A percentile compares a stretch with the other conserved stretches of the same genome.
These are phyloP conservation scores for Penicillium flavigenum DNA, from an alignment of 495 filamentous ascomycete species.

Conservation along the genomic window DNA sequence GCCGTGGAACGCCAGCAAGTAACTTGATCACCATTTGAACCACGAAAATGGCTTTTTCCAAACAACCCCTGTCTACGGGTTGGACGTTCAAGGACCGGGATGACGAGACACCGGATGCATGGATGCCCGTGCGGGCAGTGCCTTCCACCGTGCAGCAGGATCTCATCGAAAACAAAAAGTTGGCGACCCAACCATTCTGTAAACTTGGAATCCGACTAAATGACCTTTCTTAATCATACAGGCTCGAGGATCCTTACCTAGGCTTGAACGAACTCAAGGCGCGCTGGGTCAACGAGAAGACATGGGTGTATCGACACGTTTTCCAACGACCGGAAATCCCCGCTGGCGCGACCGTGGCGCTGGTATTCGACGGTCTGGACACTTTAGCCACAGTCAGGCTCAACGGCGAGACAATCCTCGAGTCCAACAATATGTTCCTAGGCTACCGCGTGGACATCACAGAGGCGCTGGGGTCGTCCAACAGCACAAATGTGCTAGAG, in stretches of 20 bases:
- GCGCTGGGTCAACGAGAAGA: constrained; percentile 79
- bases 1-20: background rate
- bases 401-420: constrained; percentile 66
- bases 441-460: constrained; percentile 70
- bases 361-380: constrained; percentile 81
- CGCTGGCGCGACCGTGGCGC: constrained; percentile 42
- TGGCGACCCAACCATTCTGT: background rate
- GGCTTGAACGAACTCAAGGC: constrained; percentile 77
- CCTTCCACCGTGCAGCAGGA: constrained; percentile 16
- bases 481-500: constrained; percentile 46
- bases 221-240: constrained; percentile 3
- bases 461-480: constrained; percentile 40
- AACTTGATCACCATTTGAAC: background rate
- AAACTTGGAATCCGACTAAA: background rate
- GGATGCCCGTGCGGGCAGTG: constrained; percentile 9
- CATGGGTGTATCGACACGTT: constrained; percentile 69
- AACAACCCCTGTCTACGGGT: constrained; percentile 3
- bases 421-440: constrained; percentile 85
- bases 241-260: constrained; percentile 59
- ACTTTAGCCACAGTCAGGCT: constrained; percentile 77
- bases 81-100: constrained; percentile 13
- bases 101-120: background rate
- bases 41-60: constrained; percentile 6
- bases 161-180: constrained; percentile 15
- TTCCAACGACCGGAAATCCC: constrained; percentile 53